These are phyloP conservation scores for Trypanosoma mega DNA, from an alignment of 208 protist species.

Conservation along the genomic window DNA sequence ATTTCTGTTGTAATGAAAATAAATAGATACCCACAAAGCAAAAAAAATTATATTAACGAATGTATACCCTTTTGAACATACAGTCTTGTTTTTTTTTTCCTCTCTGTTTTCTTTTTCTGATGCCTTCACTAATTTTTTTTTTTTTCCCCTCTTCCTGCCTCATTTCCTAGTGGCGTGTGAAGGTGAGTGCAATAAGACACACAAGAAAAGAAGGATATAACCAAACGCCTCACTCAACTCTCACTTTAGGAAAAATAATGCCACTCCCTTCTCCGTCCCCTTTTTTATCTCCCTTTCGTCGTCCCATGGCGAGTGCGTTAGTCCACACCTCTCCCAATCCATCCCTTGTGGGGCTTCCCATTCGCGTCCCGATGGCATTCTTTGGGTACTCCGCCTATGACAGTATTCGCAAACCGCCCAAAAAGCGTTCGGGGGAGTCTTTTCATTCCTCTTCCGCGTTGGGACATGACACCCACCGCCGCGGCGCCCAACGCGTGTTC, in stretches of 20 bases:
- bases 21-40: slow-evolving; percentile 11
- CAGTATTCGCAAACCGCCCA: slow-evolving; percentile 28
- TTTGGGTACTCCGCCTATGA: slow-evolving; percentile 32
- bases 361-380: neutral
- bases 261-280: neutral
- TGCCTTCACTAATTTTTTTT: neutral
- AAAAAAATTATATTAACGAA: slow-evolving; percentile 15
- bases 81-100: neutral
- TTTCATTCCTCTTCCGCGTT: neutral
- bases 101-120: neutral
- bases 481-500: slow-evolving; percentile 43
- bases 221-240: neutral
- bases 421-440: neutral
- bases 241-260: neutral
- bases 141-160: slow-evolving; percentile 4
- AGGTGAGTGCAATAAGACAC: too few species aligned
- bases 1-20: neutral
- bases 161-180: too few species aligned
- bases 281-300: too few species aligned
- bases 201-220: too few species aligned
- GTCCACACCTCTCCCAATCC: too few species aligned
- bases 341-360: too few species aligned
- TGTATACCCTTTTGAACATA: neutral
- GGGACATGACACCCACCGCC: neutral
- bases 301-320: too few species aligned